Percentiles rank a stretch among this genome's conserved stretches.
phyloP scores from a whole-genome alignment of 495 filamentous ascomycete genomes.

The Aspergillus diversus region DNA sequence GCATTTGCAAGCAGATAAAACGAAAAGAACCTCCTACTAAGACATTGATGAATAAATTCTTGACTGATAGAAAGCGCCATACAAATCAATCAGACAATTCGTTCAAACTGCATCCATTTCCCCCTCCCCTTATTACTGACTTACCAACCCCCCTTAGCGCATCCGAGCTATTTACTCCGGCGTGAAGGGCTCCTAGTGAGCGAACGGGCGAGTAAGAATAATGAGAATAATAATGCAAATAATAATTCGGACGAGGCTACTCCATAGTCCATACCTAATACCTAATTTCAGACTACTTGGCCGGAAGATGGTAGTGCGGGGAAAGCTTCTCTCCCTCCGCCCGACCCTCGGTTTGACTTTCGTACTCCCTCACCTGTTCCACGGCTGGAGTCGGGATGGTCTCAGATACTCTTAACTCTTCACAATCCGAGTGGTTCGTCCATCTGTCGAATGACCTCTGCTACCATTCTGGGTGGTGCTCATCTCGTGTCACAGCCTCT shows the following conservation, averaged over 20 bases:
- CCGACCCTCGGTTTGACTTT: constrained; percentile 13
- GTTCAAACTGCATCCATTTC: no score
- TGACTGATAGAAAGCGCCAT: constrained; percentile 20
- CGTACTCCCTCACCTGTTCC: background rate
- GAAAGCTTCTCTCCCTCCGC: constrained; percentile 18
- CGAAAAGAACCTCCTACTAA: constrained; percentile 19
- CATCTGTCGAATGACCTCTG: background rate
- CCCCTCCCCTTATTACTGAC: no score
- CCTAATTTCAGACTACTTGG: background rate
- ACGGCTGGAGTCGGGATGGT: background rate
- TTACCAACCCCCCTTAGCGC: no score
- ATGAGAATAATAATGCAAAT: no score
- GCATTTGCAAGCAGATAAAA: constrained; percentile 31
- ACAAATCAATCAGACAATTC: constrained; percentile 1
- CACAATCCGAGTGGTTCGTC: background rate
- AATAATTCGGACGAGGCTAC: no score
- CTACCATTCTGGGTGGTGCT: background rate
- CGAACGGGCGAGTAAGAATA: no score
- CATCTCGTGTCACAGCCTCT: background rate
- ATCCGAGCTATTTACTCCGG: no score
- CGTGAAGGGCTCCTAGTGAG: no score
- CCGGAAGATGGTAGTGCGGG: constrained; percentile 17
- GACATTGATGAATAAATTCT: constrained; percentile 20
- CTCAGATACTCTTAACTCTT: background rate
- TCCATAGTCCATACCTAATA: no score